Evolutionary conservation across 257 asterid species (phyloP), one percentile per base, ranked within the genome.

Genomic region (Salvia miltiorrhiza): DNA sequence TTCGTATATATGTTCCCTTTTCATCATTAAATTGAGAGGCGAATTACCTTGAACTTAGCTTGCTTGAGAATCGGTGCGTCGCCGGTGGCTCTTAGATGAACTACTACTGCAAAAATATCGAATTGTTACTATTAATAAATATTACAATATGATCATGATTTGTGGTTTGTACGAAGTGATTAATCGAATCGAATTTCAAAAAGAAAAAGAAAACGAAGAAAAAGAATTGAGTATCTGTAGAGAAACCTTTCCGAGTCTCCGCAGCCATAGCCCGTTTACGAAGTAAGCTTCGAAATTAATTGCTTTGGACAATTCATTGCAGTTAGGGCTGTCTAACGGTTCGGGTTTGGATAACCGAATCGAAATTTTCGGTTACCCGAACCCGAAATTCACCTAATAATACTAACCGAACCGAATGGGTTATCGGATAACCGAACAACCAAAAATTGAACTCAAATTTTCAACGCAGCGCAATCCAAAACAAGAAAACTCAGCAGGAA

Each of bases 11-110:
- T n/a, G n/a, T n/a, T n/a, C n/a, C n/a, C n/a, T n/a, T n/a, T n/a
- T n/a, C n/a, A n/a, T 47, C 11, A 17, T 7, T 7, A 23, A 53
- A 53, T 53, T 5, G 33, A 23, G 59, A 35, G 69, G 8, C 47
- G 68, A 2, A 49, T 23, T 23, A 92, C 98, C 98, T 90, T 93
- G 85, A 93, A 88, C 77, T 93, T 93, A 24, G 98, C 78, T 81
- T 88, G 98, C 79, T 88, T 93, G 71, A 93, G 95, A 58, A 93
- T 93, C 24, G 98, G 95, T 6, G 97, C 97, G 33, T 93, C 97
- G 5, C 98, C 98, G 23, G 98, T 93, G 16, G 97, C 97, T 74
- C 98, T 84, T 21, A 93, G 85, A 74, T 88, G 97, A 76, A 93
- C 89, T 10, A 93, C 91, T 65, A 93, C 98, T 93, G 82, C 79